Evolutionary conservation across 1,139 yeast species (phyloP).

Genomic region (Kluyveromyces marxianus): DNA sequence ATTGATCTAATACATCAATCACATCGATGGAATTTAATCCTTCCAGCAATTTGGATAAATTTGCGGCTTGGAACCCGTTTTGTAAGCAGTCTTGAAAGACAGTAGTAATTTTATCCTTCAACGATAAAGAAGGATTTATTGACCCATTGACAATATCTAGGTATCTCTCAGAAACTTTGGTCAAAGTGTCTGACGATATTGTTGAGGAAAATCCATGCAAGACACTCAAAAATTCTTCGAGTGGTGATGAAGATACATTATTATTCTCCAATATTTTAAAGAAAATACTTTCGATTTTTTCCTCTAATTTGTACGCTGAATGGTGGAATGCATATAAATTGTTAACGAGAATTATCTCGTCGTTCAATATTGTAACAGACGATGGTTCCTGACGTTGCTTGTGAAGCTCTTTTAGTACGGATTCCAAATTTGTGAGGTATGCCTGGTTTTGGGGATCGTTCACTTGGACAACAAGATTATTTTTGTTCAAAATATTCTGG

Average conservation of each 20-base stretch:
- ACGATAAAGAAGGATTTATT: conserved; percentile 14
- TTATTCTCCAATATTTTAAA: conserved; percentile 19
- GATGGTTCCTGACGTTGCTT: conserved; percentile 52
- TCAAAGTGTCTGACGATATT: conserved; percentile 16
- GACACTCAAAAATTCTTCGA: conserved; percentile 19
- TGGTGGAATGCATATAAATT: conserved; percentile 22
- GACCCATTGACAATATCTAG: conserved; percentile 20
- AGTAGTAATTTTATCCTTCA: conserved; percentile 26
- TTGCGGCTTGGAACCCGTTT: conserved; percentile 26
- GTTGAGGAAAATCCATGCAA: conserved; percentile 23
- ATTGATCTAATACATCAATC: conserved; percentile 16
- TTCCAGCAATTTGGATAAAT: conserved; percentile 28
- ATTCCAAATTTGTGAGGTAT: conserved; percentile 26
- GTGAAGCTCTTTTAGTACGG: conserved; percentile 46
- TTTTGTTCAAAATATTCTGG: conserved; percentile 20
- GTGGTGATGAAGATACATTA: conserved; percentile 10
- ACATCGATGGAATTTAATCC: conserved; percentile 30
- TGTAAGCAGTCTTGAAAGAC: conserved; percentile 33
- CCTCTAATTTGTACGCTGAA: conserved; percentile 23
- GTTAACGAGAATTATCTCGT: conserved; percentile 25
- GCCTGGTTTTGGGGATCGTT: conserved; percentile 16
- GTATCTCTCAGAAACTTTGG: conserved; percentile 14
- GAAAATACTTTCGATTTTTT: conserved; percentile 21
- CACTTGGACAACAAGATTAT: conserved; percentile 17
- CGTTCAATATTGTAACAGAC: conserved; percentile 30